Conservation (phyloP, 306 rosid genomes). For the Trifolium fragiferum region DNA sequence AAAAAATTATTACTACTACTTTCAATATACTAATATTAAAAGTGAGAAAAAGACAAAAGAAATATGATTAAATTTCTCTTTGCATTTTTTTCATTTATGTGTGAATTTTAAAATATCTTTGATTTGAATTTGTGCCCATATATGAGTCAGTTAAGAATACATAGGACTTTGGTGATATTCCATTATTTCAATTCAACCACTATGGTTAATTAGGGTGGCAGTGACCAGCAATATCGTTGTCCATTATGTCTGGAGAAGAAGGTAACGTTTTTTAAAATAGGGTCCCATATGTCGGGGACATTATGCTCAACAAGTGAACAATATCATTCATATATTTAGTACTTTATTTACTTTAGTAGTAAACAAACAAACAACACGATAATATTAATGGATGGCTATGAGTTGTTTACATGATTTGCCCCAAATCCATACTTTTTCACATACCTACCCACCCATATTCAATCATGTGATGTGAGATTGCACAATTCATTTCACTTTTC, state of each 20-base stretch:
- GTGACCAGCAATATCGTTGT: conserved; percentile 45
- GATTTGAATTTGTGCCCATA: no score
- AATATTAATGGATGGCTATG: conserved; percentile 43
- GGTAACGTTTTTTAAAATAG: conserved; percentile 41
- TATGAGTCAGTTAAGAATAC: no score
- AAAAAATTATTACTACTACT: no score
- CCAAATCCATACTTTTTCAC: conserved; percentile 38
- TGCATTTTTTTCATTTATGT: no score
- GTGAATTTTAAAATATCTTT: no score
- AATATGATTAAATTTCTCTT: no score
- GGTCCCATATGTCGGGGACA: conserved; percentile 81
- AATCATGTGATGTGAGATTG: conserved; percentile 23
- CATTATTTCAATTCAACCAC: conserved; percentile 43
- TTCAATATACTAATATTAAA: no score
- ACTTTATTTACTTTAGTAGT: background rate
- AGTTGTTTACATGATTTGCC: conserved; percentile 38
- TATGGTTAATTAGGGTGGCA: conserved; percentile 39
- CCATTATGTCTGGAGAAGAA: conserved; percentile 45
- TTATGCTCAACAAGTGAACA: conserved; percentile 44
- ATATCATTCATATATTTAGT: conserved; percentile 18
- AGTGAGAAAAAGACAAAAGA: no score
- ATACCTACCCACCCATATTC: conserved; percentile 35
- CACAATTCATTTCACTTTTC: background rate
- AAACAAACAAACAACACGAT: conserved; percentile 29
- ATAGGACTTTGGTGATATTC: background rate